Conservation (phyloP, 805 yeast species). For the Kazachstania psychrophila region DNA sequence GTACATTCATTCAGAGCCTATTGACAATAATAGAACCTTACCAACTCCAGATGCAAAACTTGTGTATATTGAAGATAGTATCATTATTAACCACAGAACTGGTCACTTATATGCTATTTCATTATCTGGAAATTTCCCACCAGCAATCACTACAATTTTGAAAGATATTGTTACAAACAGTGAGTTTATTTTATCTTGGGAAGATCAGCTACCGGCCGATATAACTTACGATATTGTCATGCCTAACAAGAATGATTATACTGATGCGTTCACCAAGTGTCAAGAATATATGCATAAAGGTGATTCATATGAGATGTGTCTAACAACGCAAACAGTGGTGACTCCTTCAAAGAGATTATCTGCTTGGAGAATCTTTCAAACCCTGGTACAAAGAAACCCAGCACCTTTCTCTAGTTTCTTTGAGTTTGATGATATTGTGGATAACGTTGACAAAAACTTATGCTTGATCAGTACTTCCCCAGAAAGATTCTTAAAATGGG, state of each 20-base stretch:
- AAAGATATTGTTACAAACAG: constrained; percentile 1
- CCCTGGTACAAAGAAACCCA: constrained; percentile 65
- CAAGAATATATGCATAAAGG: constrained; percentile 65
- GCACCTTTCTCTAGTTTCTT: constrained; percentile 86
- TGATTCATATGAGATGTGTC: constrained; percentile 87
- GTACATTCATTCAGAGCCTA: constrained; percentile 20
- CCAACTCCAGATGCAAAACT: constrained; percentile 65
- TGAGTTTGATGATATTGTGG: constrained; percentile 39
- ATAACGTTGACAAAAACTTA: constrained; percentile 40
- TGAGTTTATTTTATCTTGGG: constrained; percentile 2
- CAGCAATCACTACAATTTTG: constrained; percentile 6
- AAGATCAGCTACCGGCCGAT: constrained; percentile 12
- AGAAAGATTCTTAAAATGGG: constrained; percentile 85
- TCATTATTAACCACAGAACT: constrained; percentile 43
- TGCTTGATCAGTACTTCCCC: constrained; percentile 82
- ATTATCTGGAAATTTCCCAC: constrained; percentile 34
- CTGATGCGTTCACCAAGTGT: constrained; percentile 47
- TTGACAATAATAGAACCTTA: not conserved
- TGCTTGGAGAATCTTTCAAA: constrained; percentile 77
- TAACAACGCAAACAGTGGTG: constrained; percentile 67
- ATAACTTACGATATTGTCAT: constrained; percentile 28
- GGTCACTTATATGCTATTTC: constrained; percentile 45
- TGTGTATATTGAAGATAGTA: constrained; percentile 56
- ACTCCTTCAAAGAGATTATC: constrained; percentile 38
- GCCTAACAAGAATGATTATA: constrained; percentile 50